Conservation (phyloP, 164 flowering plant genomes). For the Sextonia rubra region DNA sequence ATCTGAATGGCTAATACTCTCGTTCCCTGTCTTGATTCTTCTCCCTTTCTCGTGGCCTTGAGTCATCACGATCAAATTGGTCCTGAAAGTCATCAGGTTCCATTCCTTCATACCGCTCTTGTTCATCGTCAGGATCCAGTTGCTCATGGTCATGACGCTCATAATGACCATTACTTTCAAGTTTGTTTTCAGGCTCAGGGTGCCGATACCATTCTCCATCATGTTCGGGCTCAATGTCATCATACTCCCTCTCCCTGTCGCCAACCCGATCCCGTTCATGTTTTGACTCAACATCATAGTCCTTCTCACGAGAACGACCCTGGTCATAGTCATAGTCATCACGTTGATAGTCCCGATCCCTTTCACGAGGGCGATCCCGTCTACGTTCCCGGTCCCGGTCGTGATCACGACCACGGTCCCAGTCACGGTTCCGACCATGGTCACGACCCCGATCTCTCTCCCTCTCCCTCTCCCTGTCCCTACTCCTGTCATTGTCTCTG, state of each 20-base stretch:
- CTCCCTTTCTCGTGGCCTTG: constrained; percentile 38
- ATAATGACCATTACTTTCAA: constrained; percentile 36
- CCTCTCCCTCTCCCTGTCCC: constrained; percentile 63
- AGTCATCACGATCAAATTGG: constrained; percentile 34
- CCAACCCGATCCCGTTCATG: constrained; percentile 44
- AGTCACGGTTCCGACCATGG: constrained; percentile 48
- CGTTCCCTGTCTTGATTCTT: constrained; percentile 30
- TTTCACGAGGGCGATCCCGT: constrained; percentile 35
- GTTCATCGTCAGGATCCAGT: constrained; percentile 28
- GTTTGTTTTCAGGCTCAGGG: constrained; percentile 19
- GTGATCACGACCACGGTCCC: constrained; percentile 40
- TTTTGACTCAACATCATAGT: constrained; percentile 37
- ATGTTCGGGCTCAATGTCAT: constrained; percentile 42
- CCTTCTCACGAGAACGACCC: constrained; percentile 29
- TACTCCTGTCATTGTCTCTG: constrained; percentile 67
- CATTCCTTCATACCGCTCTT: constrained; percentile 55
- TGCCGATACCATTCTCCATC: constrained; percentile 34
- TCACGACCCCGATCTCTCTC: constrained; percentile 46
- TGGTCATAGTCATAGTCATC: constrained; percentile 22
- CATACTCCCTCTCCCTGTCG: constrained; percentile 44
- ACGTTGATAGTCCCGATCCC: constrained; percentile 25
- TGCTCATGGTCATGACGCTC: constrained; percentile 23
- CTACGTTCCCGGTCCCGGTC: constrained; percentile 45
- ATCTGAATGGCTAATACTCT: constrained; percentile 33
- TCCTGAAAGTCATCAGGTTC: constrained; percentile 42